A percentile compares a stretch with the other conserved stretches of the same genome.
These are phyloP conservation scores for Thraustochytrium striatum DNA, from an alignment of 352 stramenopile species.

Conservation along the genomic window DNA sequence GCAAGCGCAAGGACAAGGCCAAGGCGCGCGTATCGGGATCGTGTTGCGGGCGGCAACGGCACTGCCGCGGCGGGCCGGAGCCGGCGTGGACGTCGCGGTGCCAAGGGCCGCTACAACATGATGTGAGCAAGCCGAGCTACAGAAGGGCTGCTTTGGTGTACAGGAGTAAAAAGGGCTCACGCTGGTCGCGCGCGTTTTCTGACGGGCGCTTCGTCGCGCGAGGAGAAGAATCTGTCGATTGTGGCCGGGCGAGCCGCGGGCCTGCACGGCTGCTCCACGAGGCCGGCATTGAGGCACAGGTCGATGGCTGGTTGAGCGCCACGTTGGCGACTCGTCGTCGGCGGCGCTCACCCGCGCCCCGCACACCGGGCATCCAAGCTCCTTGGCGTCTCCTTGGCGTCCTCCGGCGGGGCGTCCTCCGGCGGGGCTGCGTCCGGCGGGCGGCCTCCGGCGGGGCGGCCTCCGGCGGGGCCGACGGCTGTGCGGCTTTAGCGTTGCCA, in stretches of 20 bases:
- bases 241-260: too few species aligned
- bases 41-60: not conserved
- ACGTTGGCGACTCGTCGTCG: not conserved
- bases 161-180: not conserved
- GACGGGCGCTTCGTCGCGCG: not conserved
- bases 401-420: not conserved
- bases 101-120: not conserved
- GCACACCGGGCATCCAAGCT: not conserved
- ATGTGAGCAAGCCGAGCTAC: not conserved
- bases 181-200: not conserved
- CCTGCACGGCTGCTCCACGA: too few species aligned
- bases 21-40: too few species aligned
- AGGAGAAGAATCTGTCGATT: too few species aligned
- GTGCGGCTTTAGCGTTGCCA: not conserved
- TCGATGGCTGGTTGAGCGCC: conserved; percentile 27
- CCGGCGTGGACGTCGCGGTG: not conserved
- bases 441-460: not conserved
- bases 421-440: not conserved
- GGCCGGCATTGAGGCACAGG: not conserved
- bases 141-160: not conserved
- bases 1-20: conserved; percentile 20
- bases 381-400: not conserved
- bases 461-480: not conserved
- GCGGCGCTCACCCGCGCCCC: not conserved
- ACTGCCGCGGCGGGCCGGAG: not conserved